These are phyloP conservation scores for Copromyces sp. DNA, from an alignment of 495 filamentous ascomycete species.

Conservation along the genomic window DNA sequence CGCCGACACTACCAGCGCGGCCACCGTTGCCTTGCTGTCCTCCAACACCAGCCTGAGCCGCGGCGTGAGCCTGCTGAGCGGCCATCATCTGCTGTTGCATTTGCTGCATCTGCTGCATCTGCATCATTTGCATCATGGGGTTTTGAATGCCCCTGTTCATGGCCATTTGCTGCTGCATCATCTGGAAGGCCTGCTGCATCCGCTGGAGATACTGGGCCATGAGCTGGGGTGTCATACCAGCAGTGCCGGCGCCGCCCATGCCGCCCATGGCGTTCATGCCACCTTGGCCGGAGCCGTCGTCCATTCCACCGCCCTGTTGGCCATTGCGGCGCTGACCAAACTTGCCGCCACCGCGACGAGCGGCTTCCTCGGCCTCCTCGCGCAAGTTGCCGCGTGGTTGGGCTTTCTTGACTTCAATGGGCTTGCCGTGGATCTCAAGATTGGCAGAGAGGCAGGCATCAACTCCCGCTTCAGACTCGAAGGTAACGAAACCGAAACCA, in stretches of 20 bases:
- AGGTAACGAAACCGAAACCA: slow-evolving; percentile 98
- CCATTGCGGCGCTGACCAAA: slow-evolving; percentile 32
- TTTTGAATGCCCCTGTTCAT: slow-evolving; percentile 55
- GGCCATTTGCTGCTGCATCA: slow-evolving; percentile 82
- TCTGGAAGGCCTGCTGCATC: slow-evolving; percentile 90
- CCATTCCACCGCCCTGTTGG: slow-evolving; percentile 10
- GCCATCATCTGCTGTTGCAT: slow-evolving; percentile 59
- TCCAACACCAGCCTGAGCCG: slow-evolving; percentile 12
- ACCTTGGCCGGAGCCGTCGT: not conserved
- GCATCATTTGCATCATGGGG: slow-evolving; percentile 49
- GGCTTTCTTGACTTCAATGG: slow-evolving; percentile 96
- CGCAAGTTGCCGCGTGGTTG: slow-evolving; percentile 92
- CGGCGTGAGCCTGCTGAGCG: slow-evolving; percentile 17
- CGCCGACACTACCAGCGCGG: slow-evolving; percentile 23
- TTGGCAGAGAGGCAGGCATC: slow-evolving; percentile 71
- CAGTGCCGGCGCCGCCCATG: slow-evolving; percentile 26
- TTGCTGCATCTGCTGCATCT: slow-evolving; percentile 77
- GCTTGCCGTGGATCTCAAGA: slow-evolving; percentile 88
- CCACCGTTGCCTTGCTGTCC: slow-evolving; percentile 18
- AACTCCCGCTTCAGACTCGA: slow-evolving; percentile 91
- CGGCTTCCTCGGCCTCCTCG: slow-evolving; percentile 73
- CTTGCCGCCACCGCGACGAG: slow-evolving; percentile 41
- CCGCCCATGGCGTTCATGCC: slow-evolving; percentile 17
- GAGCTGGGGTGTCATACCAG: slow-evolving; percentile 82
- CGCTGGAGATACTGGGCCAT: slow-evolving; percentile 97